Evolutionary conservation across 345 rosid species (phyloP).

Genomic region (Acer saccharum): DNA sequence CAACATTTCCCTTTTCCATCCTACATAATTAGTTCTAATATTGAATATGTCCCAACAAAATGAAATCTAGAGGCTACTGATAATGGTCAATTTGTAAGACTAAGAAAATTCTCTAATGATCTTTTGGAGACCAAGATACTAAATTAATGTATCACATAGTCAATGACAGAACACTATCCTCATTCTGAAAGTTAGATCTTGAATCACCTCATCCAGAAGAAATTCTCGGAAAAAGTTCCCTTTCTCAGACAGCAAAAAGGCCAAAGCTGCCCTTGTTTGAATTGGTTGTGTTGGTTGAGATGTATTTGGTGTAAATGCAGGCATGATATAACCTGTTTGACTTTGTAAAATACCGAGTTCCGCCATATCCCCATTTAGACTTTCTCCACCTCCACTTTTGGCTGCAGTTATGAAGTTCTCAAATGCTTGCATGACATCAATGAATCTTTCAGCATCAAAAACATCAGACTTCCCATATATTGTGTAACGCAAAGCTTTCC

Average conservation of each 20-base stretch:
- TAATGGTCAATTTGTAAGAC: background rate
- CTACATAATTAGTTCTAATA: background rate
- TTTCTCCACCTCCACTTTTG: conserved; percentile 97
- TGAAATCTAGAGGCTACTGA: background rate
- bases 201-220: conserved; percentile 88
- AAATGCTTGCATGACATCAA: conserved; percentile 98
- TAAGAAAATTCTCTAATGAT: background rate
- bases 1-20: background rate
- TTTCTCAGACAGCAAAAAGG: conserved; percentile 80
- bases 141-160: background rate
- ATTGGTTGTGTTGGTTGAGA: conserved; percentile 58
- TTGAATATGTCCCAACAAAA: background rate
- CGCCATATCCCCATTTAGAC: conserved; percentile 88
- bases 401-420: conserved; percentile 93
- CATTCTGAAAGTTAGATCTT: conserved; percentile 2
- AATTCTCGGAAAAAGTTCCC: conserved; percentile 94
- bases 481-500: conserved; percentile 85
- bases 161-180: conserved; percentile 7
- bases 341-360: conserved; percentile 70
- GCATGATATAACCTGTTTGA: conserved; percentile 34
- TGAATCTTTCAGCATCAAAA: conserved; percentile 97
- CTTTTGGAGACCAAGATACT: conserved; percentile 6
- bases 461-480: conserved; percentile 91
- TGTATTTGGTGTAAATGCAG: conserved; percentile 40
- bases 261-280: conserved; percentile 89